Base-by-base conservation (phyloP, 2,329 filamentous ascomycete genomes). In the Fusarium chaquense region DNA sequence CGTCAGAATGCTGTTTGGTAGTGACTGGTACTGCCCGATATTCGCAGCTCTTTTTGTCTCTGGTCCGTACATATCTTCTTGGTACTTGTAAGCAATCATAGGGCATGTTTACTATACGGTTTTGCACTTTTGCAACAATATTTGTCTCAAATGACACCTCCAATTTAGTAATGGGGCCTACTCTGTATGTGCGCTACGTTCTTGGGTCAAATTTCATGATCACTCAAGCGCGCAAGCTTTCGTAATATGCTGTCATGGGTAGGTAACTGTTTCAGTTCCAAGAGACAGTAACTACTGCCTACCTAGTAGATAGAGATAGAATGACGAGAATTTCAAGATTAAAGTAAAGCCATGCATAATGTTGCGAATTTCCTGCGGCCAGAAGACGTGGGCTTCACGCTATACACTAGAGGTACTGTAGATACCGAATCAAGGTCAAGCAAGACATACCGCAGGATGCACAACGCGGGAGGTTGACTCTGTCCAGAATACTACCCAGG, bases 111-210 rank as follows among this genome's bases (percentile, higher is more conserved):
- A 35, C n/a, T 22, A 26, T n/a, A 35, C 44, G 30, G 28, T 52
- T 36, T 30, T 35, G 44, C 62, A 63, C 26, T 40, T 56, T 41
- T 63, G 62, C 22, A 5, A 57, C 67, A 64, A 46, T 33, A 24
- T 54, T 43, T 64, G 67, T 52, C 45, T 60, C 58, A 59, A 36
- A 63, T 57, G 41, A 35, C 36, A 20, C 33, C 51, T 16, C 50
- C 46, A 12, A 28, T 38, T 26, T 44, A 12, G 13, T 43, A 24
- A 26, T 24, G 41, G 15, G 24, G 40, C 16, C 13, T 24, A 22
- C n/a, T 18, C 6, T 40, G 6, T 12, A 30, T 33, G 28, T 43
- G 41, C 32, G 63, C 67, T 67, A 70, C 67, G 24, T 47, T 45
- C 33, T 44, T 44, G 22, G 9, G 18, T 20, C 22, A 50, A 35